These are phyloP conservation scores for Roridomyces roridus DNA, from an alignment of 768 basidiomycete genomes.

Conservation along the genomic window DNA sequence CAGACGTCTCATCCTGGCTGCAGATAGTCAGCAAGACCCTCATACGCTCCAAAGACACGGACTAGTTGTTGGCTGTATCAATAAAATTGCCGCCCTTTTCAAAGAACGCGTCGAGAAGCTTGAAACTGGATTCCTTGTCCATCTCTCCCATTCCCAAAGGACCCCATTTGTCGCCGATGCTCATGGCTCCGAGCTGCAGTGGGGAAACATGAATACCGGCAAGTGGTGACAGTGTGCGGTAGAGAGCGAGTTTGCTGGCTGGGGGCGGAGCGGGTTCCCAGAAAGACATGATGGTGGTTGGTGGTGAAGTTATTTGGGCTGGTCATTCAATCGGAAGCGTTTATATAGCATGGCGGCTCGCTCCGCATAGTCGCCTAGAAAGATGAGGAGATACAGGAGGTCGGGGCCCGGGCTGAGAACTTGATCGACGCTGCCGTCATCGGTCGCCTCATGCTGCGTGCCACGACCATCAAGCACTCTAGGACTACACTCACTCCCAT, in stretches of 20 bases:
- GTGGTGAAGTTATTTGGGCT: background rate
- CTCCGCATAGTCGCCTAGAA: too few relatives aligned
- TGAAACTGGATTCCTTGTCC: slow-evolving; percentile 21
- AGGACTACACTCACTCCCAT: too few relatives aligned
- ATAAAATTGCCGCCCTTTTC: slow-evolving; percentile 20
- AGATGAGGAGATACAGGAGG: too few relatives aligned
- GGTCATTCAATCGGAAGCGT: too few relatives aligned
- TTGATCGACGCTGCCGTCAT: too few relatives aligned
- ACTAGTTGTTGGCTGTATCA: slow-evolving; percentile 20
- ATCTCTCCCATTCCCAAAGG: slow-evolving; percentile 35
- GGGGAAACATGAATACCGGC: slow-evolving; percentile 47
- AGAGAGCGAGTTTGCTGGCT: slow-evolving; percentile 34
- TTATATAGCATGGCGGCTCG: too few relatives aligned
- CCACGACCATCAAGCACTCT: too few relatives aligned
- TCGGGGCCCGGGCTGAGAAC: too few relatives aligned
- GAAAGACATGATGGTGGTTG: slow-evolving; percentile 2
- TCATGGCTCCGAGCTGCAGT: slow-evolving; percentile 45
- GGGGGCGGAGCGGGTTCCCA: slow-evolving; percentile 22
- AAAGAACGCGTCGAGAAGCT: slow-evolving; percentile 20
- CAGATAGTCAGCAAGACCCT: background rate
- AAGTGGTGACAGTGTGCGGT: slow-evolving; percentile 38
- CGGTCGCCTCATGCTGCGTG: too few relatives aligned
- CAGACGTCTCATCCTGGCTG: slow-evolving; percentile 62
- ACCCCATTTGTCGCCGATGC: slow-evolving; percentile 42
- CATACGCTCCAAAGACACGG: background rate